phyloP scores from a whole-genome alignment of 768 basidiomycete species.

The Gyrodon lividus region DNA sequence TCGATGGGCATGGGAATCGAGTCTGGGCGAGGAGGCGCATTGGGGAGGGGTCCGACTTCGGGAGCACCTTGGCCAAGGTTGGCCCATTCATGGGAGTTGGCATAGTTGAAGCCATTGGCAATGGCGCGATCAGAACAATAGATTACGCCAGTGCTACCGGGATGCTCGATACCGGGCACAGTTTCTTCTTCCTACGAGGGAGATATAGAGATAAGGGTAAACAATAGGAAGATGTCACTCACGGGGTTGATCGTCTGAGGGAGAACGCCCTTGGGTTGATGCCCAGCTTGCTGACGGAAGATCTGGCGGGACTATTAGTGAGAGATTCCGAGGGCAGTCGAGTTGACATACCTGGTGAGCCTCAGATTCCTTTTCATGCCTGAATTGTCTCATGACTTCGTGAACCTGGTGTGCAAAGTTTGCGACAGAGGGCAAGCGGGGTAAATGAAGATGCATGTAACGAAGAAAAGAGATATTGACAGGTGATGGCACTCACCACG shows the following conservation, averaged over 20 bases:
- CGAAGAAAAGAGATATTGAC: neutral
- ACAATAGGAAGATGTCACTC: conserved; percentile 16
- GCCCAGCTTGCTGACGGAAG: conserved; percentile 70
- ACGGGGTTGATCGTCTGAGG: conserved; percentile 76
- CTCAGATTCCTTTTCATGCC: conserved; percentile 81
- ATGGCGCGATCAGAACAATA: conserved; percentile 95
- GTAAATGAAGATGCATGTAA: conserved; percentile 31
- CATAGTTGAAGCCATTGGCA: conserved; percentile 88
- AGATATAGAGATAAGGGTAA: conserved; percentile 4
- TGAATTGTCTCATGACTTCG: conserved; percentile 65
- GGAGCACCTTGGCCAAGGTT: conserved; percentile 93
- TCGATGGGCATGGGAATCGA: conserved; percentile 67
- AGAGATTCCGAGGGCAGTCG: neutral
- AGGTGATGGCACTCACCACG: conserved; percentile 32
- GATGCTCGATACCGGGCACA: conserved; percentile 83
- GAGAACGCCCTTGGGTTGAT: conserved; percentile 59
- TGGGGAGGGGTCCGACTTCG: conserved; percentile 82
- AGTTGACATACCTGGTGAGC: conserved; percentile 65
- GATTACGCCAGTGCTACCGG: conserved; percentile 62
- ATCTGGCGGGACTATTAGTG: conserved; percentile 46
- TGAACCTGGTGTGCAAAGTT: conserved; percentile 54
- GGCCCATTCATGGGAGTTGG: conserved; percentile 77
- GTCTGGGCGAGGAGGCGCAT: conserved; percentile 64
- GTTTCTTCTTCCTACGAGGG: conserved; percentile 75
- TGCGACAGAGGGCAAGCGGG: conserved; percentile 28